Conservation (phyloP, 129 eudicot species). For the Centaurea solstitialis region DNA sequence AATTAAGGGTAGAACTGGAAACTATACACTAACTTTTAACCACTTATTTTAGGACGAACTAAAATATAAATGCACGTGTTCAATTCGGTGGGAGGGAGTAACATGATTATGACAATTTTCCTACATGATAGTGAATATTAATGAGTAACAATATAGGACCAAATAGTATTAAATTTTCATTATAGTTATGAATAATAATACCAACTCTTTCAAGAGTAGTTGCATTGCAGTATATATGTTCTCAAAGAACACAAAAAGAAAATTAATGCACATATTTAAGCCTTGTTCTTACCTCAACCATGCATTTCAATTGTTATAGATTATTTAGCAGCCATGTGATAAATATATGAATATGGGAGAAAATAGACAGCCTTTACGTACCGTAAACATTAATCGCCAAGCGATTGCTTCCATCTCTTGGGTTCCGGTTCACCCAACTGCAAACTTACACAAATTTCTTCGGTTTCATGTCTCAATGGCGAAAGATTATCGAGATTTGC, state of each 20-base stretch:
- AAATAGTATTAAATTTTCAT: background rate
- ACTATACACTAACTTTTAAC: background rate
- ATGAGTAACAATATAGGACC: background rate
- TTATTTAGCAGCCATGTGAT: slow-evolving; percentile 5
- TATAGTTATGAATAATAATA: background rate
- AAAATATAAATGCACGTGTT: background rate
- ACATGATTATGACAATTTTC: background rate
- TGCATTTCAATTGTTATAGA: slow-evolving; percentile 3
- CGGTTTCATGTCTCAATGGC: slow-evolving; percentile 36
- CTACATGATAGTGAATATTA: background rate
- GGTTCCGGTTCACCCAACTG: slow-evolving; percentile 61
- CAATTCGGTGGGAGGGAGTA: background rate
- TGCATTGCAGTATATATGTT: background rate
- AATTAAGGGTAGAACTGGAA: background rate
- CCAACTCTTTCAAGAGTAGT: slow-evolving; percentile 4
- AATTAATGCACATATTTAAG: slow-evolving; percentile 3
- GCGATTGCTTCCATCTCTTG: slow-evolving; percentile 48
- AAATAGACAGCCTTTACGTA: background rate
- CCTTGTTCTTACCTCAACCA: slow-evolving; percentile 6
- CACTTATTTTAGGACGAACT: background rate
- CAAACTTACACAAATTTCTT: slow-evolving; percentile 47
- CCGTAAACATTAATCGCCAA: background rate
- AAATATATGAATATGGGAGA: slow-evolving; percentile 1
- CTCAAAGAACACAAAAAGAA: slow-evolving; percentile 6
- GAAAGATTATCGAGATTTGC: slow-evolving; percentile 24